Base-by-base conservation (phyloP, 2,329 filamentous ascomycete species). In the Lecanicillium sp. region DNA sequence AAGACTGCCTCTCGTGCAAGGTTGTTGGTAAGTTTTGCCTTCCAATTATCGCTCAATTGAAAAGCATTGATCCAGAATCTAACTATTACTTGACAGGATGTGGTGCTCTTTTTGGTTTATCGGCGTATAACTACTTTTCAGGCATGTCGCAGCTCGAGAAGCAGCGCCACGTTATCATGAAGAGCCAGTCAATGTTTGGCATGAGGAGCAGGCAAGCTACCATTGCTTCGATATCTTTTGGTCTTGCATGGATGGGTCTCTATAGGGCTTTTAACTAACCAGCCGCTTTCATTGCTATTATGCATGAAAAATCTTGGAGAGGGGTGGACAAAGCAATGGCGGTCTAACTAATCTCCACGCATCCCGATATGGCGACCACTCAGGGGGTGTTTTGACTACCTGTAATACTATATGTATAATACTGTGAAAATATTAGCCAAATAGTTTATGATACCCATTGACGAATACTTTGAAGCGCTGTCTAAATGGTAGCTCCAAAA, bases 51-150 rank as follows among this genome's bases (percentile, higher is more conserved):
- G 11, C 6, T 7, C 22, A 25, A 25, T 25, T 25, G 7, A 11
- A 25, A 6, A 25, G 22, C 22, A 7, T 11, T 7, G 22, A 7
- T 25, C 7, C 22, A 9, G 30, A 17, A 16, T 17, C 35, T 25
- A 18, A 37, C 39, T 15, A 15, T 31, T 16, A 27, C 17, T 22
- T 11, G 16, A 40, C 49, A 89, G 85, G 85, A 32, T 81, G 83
- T 52, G 72, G 78, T 29, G 82, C 84, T 1, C 87, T 92, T 46
- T 67, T 86, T 40, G 83, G 82, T 2, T 74, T 90, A 13, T 85
- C 79, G 4, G 78, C 71, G 1, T 92, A 89, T 62, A 88, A 79
- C 58, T 89, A 88, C 62, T 67, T 78, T 44, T 84, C 82, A 3
- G 85, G 85, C 42, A 82, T 80, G 59, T 67, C 68, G 36, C 83